Base-by-base conservation (phyloP, 2,329 filamentous ascomycete genomes). In the Shiraia sp. region DNA sequence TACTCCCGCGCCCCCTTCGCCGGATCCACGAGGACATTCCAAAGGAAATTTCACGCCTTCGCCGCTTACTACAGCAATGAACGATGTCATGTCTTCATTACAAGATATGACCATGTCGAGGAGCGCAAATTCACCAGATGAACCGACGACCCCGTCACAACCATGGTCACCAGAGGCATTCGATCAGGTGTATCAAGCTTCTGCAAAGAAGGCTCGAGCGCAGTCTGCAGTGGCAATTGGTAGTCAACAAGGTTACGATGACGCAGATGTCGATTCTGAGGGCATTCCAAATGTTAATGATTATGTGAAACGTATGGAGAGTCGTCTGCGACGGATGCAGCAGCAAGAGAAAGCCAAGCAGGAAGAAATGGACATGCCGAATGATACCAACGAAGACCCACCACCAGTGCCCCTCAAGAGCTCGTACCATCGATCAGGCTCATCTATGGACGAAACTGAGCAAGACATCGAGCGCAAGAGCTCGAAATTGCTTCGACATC, bases 141-240 rank as follows among this genome's bases (percentile, higher is more conserved):
- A 80, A 19, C 78, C 82, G 1, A 77, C 82, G 29, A 73, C 79
- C 1, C 74, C 80, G 1, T 70, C 83, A 7, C 82, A 90, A 60
- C 85, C 90, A 4, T 99, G 93, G 93, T 93, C 90, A 0, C 90
- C 90, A 0, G 91, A 96, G 58, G 88, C 86, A 6, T 96, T 95
- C 59, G 86, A 85, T 49, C 72, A 79, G 38, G 69, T 76, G 4
- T 74, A 75, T 32, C 62, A 65, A n/a, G 66, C 68, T 13, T 72
- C 71, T 9, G 68, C 49, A 30, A 69, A 49, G 61, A 69, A 47
- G 60, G 63, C 47, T 59, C 63, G 70, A 53, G 52, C 90, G 0
- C 79, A 88, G 51, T 93, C 90, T 3, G 86, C 90, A 0, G 77
- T 89, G 60, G 90, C 87, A 1, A 79, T 90, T 47, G 77, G 79